These are phyloP conservation scores for Sesbania bispinosa DNA, from an alignment of 306 rosid species.

Conservation along the genomic window DNA sequence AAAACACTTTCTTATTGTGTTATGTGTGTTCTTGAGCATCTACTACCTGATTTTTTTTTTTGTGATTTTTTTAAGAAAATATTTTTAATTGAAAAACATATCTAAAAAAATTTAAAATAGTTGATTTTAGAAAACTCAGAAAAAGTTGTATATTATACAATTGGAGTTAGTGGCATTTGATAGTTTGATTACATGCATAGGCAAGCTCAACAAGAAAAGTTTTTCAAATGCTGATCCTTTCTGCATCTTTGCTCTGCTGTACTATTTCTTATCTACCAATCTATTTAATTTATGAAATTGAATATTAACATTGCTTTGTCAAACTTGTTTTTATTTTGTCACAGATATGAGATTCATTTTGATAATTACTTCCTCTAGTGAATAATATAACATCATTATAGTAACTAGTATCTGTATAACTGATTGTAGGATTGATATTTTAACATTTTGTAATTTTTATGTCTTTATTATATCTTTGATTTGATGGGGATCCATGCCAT, in stretches of 20 bases:
- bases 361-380: background rate
- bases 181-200: background rate
- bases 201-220: background rate
- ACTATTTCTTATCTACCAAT: background rate
- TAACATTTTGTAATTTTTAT: background rate
- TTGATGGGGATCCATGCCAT: background rate
- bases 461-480: background rate
- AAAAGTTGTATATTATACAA: background rate
- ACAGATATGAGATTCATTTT: background rate
- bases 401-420: background rate
- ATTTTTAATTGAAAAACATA: background rate
- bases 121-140: no score
- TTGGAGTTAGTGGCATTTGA: background rate
- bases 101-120: background rate
- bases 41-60: background rate
- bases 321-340: background rate
- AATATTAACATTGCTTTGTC: slow-evolving; percentile 6
- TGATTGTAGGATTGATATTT: background rate
- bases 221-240: background rate
- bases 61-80: background rate
- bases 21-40: background rate
- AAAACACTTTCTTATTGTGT: background rate
- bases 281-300: background rate
- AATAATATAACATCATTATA: background rate
- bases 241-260: background rate